phyloP scores from a whole-genome alignment of 2,329 filamentous ascomycete genomes.

The Thelonectria discophora region DNA sequence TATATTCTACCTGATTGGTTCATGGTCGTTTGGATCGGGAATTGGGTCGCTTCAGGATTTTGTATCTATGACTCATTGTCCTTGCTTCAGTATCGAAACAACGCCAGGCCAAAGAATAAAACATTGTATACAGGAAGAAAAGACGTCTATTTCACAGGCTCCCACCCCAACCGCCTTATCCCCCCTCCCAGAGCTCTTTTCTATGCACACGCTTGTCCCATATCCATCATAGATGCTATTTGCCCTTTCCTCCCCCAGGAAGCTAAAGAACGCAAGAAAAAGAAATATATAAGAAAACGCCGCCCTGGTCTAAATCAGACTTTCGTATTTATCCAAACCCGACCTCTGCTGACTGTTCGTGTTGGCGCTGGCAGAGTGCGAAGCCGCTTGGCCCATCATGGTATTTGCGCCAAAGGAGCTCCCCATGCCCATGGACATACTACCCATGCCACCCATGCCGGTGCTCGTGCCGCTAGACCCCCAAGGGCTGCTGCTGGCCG shows the following conservation, averaged over 20 bases:
- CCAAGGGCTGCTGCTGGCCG: conserved; percentile 37
- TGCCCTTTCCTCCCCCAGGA: conserved; percentile 1
- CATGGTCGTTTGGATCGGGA: too few relatives aligned
- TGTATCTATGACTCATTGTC: too few relatives aligned
- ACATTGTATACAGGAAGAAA: neutral
- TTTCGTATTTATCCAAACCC: conserved; percentile 74
- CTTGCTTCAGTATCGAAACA: too few relatives aligned
- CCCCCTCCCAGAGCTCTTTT: neutral
- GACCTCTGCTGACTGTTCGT: conserved; percentile 52
- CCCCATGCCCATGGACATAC: conserved; percentile 12
- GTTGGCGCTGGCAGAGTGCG: conserved; percentile 41
- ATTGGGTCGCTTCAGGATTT: too few relatives aligned
- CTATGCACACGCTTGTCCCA: conserved; percentile 11
- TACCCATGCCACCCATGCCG: conserved; percentile 5
- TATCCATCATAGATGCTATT: conserved; percentile 7
- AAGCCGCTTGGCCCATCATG: conserved; percentile 37
- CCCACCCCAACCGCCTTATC: neutral
- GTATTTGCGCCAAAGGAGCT: conserved; percentile 35
- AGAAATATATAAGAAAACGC: conserved; percentile 7
- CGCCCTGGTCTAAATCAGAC: conserved; percentile 60
- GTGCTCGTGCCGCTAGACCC: conserved; percentile 29
- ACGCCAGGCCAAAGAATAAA: neutral
- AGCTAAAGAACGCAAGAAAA: too few relatives aligned
- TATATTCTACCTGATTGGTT: too few relatives aligned
- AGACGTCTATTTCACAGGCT: conserved; percentile 10